Base-by-base conservation (phyloP, 2,329 filamentous ascomycete genomes). In the Fusarium proliferatum region DNA sequence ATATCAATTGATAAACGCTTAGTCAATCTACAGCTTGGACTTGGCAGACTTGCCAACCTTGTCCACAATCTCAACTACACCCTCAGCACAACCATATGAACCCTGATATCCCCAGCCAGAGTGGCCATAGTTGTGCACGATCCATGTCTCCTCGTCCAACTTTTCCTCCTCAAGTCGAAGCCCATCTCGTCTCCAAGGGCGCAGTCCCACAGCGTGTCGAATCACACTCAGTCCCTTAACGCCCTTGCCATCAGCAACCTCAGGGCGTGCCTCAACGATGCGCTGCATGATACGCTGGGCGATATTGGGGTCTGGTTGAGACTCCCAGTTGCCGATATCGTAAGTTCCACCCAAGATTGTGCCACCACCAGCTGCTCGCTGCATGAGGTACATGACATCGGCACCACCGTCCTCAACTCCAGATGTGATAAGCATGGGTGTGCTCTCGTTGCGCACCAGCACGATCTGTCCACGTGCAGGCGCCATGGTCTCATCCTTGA, bases 301-400 rank as follows among this genome's bases (percentile, higher is more conserved):
- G n/a, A 94, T 86, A 79, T 93, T 94, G 0, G 92, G 91, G 77
- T 97, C 95, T 2, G 92, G 91, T 73, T 92, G 88, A 42, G 90
- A 88, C 75, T 96, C 93, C 94, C 94, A 97, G 78, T 91, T 92
- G 34, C 91, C 88, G 76, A 92, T 89, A 80, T 95, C 91, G 77
- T 97, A 93, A 52, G 92, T 96, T 5, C 95, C 95, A n/a, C 95
- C 95, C 5, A 97, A 85, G 46, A 97, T 87, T 0, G 94, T 96
- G 16, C 95, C 95, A 26, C 95, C 95, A n/a, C 89, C 89, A 0
- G 87, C 88, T 2, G 95, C 93, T 34, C 95, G 88, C 77, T 90
- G 91, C 95, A 98, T 97, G 53, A 93, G 87, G 80, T 98, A 98
- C 65, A 89, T 85, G 9, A 91, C 85, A 81, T 97, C 95, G 39